Evolutionary conservation across 1,284 basidiomycete genomes (phyloP), one percentile per base, ranked within the genome.

Genomic region (Cryptococcus amylolentus): DNA sequence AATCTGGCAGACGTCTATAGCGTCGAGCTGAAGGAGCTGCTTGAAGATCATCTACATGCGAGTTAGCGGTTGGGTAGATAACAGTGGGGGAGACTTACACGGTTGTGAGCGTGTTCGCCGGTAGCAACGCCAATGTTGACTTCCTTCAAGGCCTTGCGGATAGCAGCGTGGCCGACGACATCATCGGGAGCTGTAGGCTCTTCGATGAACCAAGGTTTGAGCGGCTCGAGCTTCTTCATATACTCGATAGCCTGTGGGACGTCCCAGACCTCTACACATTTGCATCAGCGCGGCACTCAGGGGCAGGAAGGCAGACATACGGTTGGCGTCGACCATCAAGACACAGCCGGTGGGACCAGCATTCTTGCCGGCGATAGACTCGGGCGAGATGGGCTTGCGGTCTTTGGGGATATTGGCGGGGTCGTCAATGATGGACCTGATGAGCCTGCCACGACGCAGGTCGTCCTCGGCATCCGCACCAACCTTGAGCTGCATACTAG

Each of bases 201-300:
- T 49, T 96, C 92, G 67, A 95, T 95, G 79, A 94, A 96, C 94
- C 93, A 97, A n/a, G 93, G 93, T 70, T 88, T 89, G 75, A 94
- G 85, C 56, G 84, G 84, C 66, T 84, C 83, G 39, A 97, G 81
- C 61, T 85, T 82, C 70, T 86, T 86, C 65, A 95, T 89, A 77
- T 94, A 96, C 53, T 94, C 89, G 69, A 96, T 88, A 4, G 93
- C 93, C 76, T 94, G 84, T 43, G 86, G 82, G 18, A 97, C 94
- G 68, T 96, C 92, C 92, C 92, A 97, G 20, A 97, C 90, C 77
- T 80, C 72, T 72, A 58, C 43, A 6, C 16, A 20, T 23, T 10
- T 12, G 37, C 26, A 42, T 57, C 56, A 55, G 44, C 31, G 37
- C 18, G 41, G 20, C n/a, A 46, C 10, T 20, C n/a, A 9, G 7